Evolutionary conservation across 148 eudicot species (phyloP), one percentile per base, ranked within the genome.

Genomic region (Arctostaphylos glauca): DNA sequence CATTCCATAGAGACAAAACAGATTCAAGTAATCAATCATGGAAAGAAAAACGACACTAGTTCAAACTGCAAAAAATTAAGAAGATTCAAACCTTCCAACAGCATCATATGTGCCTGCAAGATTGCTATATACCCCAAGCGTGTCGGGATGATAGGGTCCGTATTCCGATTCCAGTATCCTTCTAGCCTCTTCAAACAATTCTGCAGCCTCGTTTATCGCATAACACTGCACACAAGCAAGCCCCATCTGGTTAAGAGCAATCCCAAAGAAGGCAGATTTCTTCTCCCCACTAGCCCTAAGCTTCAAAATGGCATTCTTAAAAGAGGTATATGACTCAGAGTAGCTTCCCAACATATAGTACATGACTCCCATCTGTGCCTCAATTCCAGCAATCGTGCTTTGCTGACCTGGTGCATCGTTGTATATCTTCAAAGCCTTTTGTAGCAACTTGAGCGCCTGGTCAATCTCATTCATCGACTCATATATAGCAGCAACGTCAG

Each of bases 41-140:
- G 31, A 74, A 48, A 74, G 54, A 21, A 74, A 74, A 44, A 72
- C 16, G 52, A 25, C 38, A 38, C 6, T 52, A 52, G 47, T 13
- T 54, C 21, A 54, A 50, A 6, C 19, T 74, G 25, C 77, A 77
- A 38, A 19, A 55, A 25, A 21, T 14, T 6, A 5, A 21, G 76
- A 52, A 13, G 80, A 23, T 15, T 43, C 44, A 81, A 91, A 97
- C 99, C 99, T 97, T 81, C 99, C 99, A 84, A 97, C 81, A 8
- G 99, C 99, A 89, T 97, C 99, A 87, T 97, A 97, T 31, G 97
- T 89, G 53, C 98, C 99, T 48, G 98, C 99, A 86, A 97, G 99
- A 84, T 97, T 97, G 81, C 99, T 94, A 76, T 97, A 97, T 3
- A 97, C 99, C 60, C 96, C 99, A 55, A 97, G 96, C 4, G 98